phyloP scores from a whole-genome alignment of 2,329 filamentous ascomycete genomes.

The Anthostomella pinea region DNA sequence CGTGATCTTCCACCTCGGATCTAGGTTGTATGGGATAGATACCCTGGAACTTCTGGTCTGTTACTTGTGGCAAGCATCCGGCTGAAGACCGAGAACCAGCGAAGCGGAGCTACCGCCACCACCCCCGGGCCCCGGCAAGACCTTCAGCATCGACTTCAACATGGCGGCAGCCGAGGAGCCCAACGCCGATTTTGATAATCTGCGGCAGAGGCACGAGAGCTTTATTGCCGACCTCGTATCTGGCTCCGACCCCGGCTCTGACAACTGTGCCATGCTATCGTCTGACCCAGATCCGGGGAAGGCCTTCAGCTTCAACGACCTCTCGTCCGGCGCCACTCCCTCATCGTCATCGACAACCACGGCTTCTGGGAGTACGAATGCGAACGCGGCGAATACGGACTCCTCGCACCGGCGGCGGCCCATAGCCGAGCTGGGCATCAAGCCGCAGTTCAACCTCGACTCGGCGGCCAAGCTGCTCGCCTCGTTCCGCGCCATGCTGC shows the following conservation, averaged over 20 bases:
- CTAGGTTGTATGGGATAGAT: no score
- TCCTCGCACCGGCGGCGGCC: constrained; percentile 18
- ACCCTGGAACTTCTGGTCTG: no score
- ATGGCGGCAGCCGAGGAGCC: constrained; percentile 40
- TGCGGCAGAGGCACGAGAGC: constrained; percentile 42
- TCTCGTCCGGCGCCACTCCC: constrained; percentile 21
- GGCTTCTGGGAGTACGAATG: constrained; percentile 1
- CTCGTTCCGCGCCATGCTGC: constrained; percentile 39
- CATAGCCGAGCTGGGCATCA: constrained; percentile 41
- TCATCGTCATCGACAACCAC: constrained; percentile 26
- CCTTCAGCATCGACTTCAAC: constrained; percentile 52
- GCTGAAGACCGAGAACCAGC: constrained; percentile 5
- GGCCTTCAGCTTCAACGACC: constrained; percentile 27
- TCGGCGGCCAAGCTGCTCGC: constrained; percentile 47
- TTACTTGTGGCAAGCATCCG: not conserved
- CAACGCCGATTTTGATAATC: constrained; percentile 38
- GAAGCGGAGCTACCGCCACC: constrained; percentile 28
- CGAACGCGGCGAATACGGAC: no score
- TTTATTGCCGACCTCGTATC: constrained; percentile 42
- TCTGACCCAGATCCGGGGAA: not conserved
- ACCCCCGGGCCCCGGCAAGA: constrained; percentile 44
- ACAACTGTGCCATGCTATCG: not conserved
- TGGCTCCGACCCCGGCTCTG: constrained; percentile 15
- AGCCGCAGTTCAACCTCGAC: constrained; percentile 53
- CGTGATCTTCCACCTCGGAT: no score